A percentile compares a stretch with the other conserved stretches of the same genome.
These are phyloP conservation scores for Coemansia nantahalensis DNA, from an alignment of 192 early-diverging fungal species.

Conservation along the genomic window DNA sequence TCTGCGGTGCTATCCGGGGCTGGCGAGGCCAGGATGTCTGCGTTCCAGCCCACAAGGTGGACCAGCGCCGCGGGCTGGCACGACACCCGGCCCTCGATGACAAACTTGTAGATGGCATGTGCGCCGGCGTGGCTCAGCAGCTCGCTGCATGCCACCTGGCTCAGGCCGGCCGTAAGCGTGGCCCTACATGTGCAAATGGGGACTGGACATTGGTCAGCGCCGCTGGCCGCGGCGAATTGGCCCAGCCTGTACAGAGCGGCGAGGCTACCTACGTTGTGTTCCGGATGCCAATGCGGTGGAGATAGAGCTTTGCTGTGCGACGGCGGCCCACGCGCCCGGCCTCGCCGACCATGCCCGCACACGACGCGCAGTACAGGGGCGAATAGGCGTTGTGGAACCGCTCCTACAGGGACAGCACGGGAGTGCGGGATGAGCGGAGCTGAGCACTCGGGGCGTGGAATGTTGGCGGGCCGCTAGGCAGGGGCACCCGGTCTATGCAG, in stretches of 20 bases:
- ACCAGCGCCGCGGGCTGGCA: slow-evolving; percentile 34
- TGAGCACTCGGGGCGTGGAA: neutral
- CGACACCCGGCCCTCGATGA: slow-evolving; percentile 33
- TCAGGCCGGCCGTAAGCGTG: slow-evolving; percentile 10
- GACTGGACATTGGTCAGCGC: neutral
- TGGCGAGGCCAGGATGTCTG: slow-evolving; percentile 23
- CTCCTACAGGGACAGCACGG: slow-evolving; percentile 29
- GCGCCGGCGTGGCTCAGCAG: slow-evolving; percentile 43
- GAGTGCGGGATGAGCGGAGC: too few species aligned
- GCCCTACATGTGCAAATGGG: too few species aligned
- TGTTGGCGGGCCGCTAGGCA: slow-evolving; percentile 14
- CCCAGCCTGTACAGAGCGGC: too few species aligned
- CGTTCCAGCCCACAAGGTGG: slow-evolving; percentile 47
- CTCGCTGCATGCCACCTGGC: slow-evolving; percentile 32
- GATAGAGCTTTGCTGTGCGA: slow-evolving; percentile 19
- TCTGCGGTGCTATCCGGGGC: neutral
- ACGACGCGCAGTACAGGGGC: slow-evolving; percentile 22
- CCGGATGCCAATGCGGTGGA: slow-evolving; percentile 14
- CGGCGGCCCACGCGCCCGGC: slow-evolving; percentile 31
- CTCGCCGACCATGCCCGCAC: slow-evolving; percentile 27
- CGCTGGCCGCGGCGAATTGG: too few species aligned
- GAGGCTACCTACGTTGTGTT: slow-evolving; percentile 10
- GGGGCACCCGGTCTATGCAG: neutral
- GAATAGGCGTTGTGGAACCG: slow-evolving; percentile 35
- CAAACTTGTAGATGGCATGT: slow-evolving; percentile 49